A percentile compares a stretch with the other conserved stretches of the same genome.
Conservation (phyloP, 2,329 filamentous ascomycete species). For the Aureobasidium sp. region DNA sequence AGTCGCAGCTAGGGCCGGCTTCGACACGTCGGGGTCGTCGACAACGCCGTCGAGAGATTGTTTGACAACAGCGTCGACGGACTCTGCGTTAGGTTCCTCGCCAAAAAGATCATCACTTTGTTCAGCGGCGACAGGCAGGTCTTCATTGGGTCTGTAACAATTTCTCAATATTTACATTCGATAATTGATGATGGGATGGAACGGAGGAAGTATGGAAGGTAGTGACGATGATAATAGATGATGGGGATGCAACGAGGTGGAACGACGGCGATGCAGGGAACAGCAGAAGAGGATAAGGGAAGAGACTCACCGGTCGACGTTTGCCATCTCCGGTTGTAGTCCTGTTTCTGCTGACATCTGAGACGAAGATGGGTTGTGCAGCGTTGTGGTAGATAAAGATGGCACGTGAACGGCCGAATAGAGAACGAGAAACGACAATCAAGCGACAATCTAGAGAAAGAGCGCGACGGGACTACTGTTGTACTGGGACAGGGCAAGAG, state of each 20-base stretch:
- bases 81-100: conserved; percentile 18
- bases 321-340: conserved; percentile 17
- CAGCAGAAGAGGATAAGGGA: conserved; percentile 18
- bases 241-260: neutral
- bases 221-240: neutral
- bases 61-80: conserved; percentile 7
- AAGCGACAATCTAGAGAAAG: conserved; percentile 9
- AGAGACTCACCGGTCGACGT: conserved; percentile 52
- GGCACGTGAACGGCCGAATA: conserved; percentile 9
- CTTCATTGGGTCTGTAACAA: conserved; percentile 10
- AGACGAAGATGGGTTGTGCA: neutral
- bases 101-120: conserved; percentile 28
- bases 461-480: conserved; percentile 7
- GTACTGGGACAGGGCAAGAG: neutral
- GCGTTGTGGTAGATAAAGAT: conserved; percentile 4
- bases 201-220: conserved; percentile 12
- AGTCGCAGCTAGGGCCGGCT: neutral
- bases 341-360: conserved; percentile 11
- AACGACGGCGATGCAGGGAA: neutral
- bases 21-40: neutral
- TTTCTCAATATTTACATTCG: conserved; percentile 13
- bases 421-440: conserved; percentile 7
- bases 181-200: neutral
- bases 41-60: conserved; percentile 13
- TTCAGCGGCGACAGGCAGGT: conserved; percentile 10